phyloP scores from a whole-genome alignment of 306 rosid genomes.

The Castanopsis chinensis region DNA sequence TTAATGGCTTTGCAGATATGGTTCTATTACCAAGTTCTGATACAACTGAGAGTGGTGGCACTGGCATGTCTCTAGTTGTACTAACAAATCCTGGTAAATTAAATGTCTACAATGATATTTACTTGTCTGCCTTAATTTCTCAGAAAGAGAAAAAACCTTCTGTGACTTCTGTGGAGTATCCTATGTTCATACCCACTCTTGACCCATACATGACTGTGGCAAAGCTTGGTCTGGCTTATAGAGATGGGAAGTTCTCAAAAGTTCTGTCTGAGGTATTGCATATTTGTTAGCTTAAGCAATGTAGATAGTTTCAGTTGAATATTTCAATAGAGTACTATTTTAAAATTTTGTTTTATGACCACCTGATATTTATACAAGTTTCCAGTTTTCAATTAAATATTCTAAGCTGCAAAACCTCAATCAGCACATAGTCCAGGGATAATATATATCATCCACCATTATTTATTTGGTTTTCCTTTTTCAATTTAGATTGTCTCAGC shows the following conservation, averaged over 20 bases:
- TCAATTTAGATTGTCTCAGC: conserved; percentile 46
- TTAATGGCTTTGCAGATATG: conserved; percentile 86
- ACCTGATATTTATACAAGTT: not conserved
- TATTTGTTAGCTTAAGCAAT: conserved; percentile 10
- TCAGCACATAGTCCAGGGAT: not conserved
- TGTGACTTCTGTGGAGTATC: conserved; percentile 48
- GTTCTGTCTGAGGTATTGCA: conserved; percentile 62
- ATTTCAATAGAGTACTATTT: conserved; percentile 11
- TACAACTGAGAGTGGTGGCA: conserved; percentile 36
- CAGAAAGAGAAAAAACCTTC: conserved; percentile 39
- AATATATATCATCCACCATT: not conserved
- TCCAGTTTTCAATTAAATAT: conserved; percentile 1
- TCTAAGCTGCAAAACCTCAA: not conserved
- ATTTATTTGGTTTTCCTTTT: conserved; percentile 2
- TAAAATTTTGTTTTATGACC: not conserved
- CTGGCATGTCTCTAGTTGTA: conserved; percentile 49
- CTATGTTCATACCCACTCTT: conserved; percentile 58
- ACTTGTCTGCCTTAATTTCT: conserved; percentile 54
- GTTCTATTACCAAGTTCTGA: conserved; percentile 45
- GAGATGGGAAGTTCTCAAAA: conserved; percentile 40
- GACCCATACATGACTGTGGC: conserved; percentile 65
- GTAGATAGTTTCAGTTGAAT: not conserved
- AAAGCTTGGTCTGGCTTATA: conserved; percentile 50
- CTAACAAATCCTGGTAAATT: conserved; percentile 83
- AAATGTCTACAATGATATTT: conserved; percentile 50